Conservation (phyloP, 177 flowering plant genomes). For the Vitis hybrid region DNA sequence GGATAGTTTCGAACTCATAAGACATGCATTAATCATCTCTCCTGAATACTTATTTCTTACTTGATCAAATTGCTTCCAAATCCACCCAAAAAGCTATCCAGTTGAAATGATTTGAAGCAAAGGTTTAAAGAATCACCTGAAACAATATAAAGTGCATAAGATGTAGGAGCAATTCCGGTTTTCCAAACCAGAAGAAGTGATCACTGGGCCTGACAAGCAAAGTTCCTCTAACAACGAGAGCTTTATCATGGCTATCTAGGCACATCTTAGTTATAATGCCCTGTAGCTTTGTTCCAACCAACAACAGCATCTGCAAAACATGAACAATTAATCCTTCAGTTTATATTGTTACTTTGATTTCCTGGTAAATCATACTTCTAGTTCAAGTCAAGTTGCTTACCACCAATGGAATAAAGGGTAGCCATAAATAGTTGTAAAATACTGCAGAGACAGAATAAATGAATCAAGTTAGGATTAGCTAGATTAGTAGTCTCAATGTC, state of each 20-base stretch:
- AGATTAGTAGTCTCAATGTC: neutral
- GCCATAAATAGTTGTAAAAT: constrained; percentile 44
- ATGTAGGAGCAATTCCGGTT: constrained; percentile 46
- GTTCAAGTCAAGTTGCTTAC: constrained; percentile 23
- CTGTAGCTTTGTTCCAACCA: constrained; percentile 58
- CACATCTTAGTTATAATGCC: constrained; percentile 52
- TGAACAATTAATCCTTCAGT: neutral
- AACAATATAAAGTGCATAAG: constrained; percentile 46
- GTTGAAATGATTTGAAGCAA: no score
- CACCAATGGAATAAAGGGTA: constrained; percentile 53
- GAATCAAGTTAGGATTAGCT: no score
- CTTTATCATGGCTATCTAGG: constrained; percentile 34
- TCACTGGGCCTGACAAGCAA: constrained; percentile 49
- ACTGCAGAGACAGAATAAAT: constrained; percentile 31
- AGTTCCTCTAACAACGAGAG: constrained; percentile 41
- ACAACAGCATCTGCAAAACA: constrained; percentile 38
- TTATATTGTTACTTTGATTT: constrained; percentile 3
- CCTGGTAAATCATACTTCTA: neutral
- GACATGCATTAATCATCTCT: no score
- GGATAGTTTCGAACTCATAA: no score
- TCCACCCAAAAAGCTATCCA: no score
- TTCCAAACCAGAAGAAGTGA: constrained; percentile 46
- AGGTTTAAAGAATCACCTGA: constrained; percentile 32
- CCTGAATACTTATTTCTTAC: no score
- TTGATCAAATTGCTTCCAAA: no score